Percentiles rank a stretch among this genome's conserved stretches.
Conservation (phyloP, 2,329 filamentous ascomycete species). For the Hypoxylon sp. region DNA sequence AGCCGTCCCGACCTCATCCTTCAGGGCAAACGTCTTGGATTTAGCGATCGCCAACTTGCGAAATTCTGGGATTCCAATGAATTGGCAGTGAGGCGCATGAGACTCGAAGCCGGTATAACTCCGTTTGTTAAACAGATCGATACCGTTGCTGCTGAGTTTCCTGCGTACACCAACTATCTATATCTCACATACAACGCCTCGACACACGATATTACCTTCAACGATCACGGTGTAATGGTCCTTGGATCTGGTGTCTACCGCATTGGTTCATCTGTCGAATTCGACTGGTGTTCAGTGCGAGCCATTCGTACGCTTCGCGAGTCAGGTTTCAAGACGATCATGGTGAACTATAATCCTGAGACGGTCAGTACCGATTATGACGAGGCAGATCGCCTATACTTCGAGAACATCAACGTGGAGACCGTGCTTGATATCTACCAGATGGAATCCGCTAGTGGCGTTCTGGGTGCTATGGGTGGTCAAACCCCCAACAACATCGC, state of each 20-base stretch:
- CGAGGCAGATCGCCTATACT: conserved; percentile 93
- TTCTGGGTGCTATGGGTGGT: conserved; percentile 95
- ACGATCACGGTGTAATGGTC: conserved; percentile 95
- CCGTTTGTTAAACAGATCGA: conserved; percentile 98
- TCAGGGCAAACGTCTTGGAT: conserved; percentile 92
- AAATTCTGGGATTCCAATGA: conserved; percentile 97
- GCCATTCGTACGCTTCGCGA: conserved; percentile 91
- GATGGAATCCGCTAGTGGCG: conserved; percentile 82
- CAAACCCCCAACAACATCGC: conserved; percentile 99
- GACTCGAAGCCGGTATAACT: conserved; percentile 86
- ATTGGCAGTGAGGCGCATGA: conserved; percentile 83
- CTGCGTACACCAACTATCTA: conserved; percentile 92
- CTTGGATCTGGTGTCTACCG: conserved; percentile 95
- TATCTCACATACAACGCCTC: conserved; percentile 96
- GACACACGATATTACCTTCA: conserved; percentile 84
- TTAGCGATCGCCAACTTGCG: conserved; percentile 92
- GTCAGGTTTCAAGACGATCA: conserved; percentile 90
- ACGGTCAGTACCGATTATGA: conserved; percentile 93
- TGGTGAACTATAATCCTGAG: conserved; percentile 85
- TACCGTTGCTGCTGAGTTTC: conserved; percentile 97
- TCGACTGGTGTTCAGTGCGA: conserved; percentile 98
- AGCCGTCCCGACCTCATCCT: conserved; percentile 75
- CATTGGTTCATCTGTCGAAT: conserved; percentile 97
- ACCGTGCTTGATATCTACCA: conserved; percentile 94
- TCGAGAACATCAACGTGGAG: conserved; percentile 94